A percentile compares a stretch with the other conserved stretches of the same genome.
Conservation (phyloP, 352 stramenopile genomes). For the Phytopythium boreale region DNA sequence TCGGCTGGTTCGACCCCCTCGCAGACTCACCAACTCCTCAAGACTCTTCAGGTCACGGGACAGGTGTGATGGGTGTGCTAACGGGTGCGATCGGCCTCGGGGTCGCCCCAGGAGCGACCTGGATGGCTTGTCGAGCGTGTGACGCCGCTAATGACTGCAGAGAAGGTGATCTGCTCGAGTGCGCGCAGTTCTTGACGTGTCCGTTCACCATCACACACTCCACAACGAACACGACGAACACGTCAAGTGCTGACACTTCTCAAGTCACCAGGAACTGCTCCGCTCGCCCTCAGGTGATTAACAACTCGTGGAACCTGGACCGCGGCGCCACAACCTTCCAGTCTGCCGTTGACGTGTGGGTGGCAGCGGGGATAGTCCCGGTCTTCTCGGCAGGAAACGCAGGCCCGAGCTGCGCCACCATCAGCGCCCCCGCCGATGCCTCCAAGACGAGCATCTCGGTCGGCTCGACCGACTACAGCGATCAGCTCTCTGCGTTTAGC, state of each 20-base stretch:
- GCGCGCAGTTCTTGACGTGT: conserved; percentile 45
- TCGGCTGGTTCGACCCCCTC: conserved; percentile 54
- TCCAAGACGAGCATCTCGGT: conserved; percentile 37
- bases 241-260: conserved; percentile 3
- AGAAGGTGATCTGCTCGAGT: conserved; percentile 34
- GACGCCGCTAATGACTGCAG: conserved; percentile 22
- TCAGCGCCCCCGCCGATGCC: conserved; percentile 33
- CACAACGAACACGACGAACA: neutral
- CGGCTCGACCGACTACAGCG: conserved; percentile 35
- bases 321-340: conserved; percentile 15
- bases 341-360: conserved; percentile 42
- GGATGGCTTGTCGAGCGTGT: conserved; percentile 45
- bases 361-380: conserved; percentile 46
- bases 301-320: conserved; percentile 63
- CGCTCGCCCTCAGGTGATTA: conserved; percentile 55
- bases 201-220: conserved; percentile 12
- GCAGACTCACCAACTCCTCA: conserved; percentile 23
- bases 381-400: conserved; percentile 52
- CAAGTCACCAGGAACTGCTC: conserved; percentile 29
- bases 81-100: conserved; percentile 24
- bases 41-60: conserved; percentile 37
- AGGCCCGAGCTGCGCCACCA: conserved; percentile 36
- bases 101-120: conserved; percentile 30
- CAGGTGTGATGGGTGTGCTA: conserved; percentile 31
- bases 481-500: conserved; percentile 28